Evolutionary conservation across 306 rosid genomes (phyloP).

Genomic region (Urtica urens): DNA sequence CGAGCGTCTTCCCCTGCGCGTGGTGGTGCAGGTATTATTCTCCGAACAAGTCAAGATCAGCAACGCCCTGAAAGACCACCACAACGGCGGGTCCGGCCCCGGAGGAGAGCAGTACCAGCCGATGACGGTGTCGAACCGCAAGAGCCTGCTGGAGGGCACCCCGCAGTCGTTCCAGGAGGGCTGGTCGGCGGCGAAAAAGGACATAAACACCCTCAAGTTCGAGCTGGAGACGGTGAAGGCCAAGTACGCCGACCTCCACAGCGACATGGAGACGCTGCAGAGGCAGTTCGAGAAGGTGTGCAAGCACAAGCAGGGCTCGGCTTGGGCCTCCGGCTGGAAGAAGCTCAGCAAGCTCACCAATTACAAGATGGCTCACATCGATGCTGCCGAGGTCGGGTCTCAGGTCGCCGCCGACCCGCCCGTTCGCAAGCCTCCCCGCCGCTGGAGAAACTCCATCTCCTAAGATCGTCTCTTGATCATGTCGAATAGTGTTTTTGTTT

Average conservation of each 20-base stretch:
- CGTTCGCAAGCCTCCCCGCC: conserved; percentile 56
- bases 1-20: conserved; percentile 88
- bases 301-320: conserved; percentile 73
- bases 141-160: conserved; percentile 75
- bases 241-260: conserved; percentile 77
- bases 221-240: conserved; percentile 81
- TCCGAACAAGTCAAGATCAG: conserved; percentile 89
- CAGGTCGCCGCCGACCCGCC: conserved; percentile 31
- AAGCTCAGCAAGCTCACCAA: conserved; percentile 76
- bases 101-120: conserved; percentile 56
- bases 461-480: conserved; percentile 1
- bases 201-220: conserved; percentile 83
- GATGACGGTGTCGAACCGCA: conserved; percentile 50
- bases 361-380: conserved; percentile 40
- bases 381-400: conserved; percentile 39
- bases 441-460: conserved; percentile 97
- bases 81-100: too few relatives aligned
- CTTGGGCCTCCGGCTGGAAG: conserved; percentile 98
- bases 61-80: conserved; percentile 70
- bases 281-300: conserved; percentile 76
- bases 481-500: not conserved
- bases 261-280: conserved; percentile 75
- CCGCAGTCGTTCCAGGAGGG: conserved; percentile 99
- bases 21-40: conserved; percentile 92
- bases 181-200: conserved; percentile 82